These are phyloP conservation scores for Tephrocybe sp. DNA, from an alignment of 768 basidiomycete species.

Conservation along the genomic window DNA sequence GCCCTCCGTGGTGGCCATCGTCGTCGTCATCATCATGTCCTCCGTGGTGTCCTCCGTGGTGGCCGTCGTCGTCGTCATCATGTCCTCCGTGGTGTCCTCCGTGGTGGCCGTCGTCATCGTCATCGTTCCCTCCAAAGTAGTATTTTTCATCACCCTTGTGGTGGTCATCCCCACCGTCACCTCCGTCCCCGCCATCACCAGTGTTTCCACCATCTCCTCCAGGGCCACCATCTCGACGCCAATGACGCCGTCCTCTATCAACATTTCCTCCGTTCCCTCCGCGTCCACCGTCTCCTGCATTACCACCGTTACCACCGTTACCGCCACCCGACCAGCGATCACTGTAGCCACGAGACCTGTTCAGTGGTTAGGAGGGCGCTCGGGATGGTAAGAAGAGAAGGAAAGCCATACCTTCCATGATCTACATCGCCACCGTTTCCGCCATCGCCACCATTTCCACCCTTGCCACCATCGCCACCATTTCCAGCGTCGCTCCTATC, in stretches of 20 bases:
- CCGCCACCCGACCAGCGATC: neutral
- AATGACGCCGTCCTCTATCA: neutral
- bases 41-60: too few species aligned
- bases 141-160: neutral
- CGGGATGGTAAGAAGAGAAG: neutral
- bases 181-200: slow-evolving; percentile 7
- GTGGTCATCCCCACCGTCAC: neutral
- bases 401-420: neutral
- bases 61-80: too few species aligned
- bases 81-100: too few species aligned
- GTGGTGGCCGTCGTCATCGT: too few species aligned
- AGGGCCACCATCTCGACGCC: neutral
- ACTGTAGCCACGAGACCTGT: neutral
- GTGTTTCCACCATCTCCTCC: neutral
- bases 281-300: neutral
- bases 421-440: slow-evolving; percentile 1
- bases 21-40: too few species aligned
- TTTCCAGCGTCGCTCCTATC: neutral
- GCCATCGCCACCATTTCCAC: slow-evolving; percentile 1
- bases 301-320: neutral
- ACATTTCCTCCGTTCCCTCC: neutral
- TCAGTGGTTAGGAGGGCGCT: neutral
- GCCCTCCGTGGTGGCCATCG: too few species aligned
- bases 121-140: too few species aligned
- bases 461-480: neutral